These are phyloP conservation scores for Sungouiella thailandica DNA, from an alignment of 805 yeast species.

Conservation along the genomic window DNA sequence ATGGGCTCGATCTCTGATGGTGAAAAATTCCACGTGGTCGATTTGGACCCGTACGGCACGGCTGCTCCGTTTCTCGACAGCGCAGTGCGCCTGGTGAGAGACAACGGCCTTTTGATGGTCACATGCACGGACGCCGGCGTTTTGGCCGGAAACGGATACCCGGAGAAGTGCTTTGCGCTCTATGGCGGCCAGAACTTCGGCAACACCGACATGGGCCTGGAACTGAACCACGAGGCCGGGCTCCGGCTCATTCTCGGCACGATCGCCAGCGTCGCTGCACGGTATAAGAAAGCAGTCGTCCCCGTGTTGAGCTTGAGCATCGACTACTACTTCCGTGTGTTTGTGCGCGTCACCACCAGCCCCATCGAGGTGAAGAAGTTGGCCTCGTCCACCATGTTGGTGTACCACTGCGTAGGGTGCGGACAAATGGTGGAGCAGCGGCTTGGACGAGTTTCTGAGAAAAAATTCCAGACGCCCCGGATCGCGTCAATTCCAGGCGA, in stretches of 20 bases:
- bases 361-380: conserved; percentile 80
- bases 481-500: conserved; percentile 57
- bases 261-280: conserved; percentile 81
- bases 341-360: conserved; percentile 69
- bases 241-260: conserved; percentile 74
- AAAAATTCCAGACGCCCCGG: conserved; percentile 51
- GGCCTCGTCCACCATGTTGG: conserved; percentile 70
- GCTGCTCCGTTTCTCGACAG: conserved; percentile 95
- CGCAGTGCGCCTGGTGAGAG: conserved; percentile 77
- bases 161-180: conserved; percentile 91
- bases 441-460: conserved; percentile 56
- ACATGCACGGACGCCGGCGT: conserved; percentile 97
- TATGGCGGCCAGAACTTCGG: conserved; percentile 92
- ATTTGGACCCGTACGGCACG: conserved; percentile 96
- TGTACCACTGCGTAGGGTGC: conserved; percentile 86
- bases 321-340: conserved; percentile 87
- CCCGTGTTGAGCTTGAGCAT: conserved; percentile 83
- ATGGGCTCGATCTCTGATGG: conserved; percentile 50
- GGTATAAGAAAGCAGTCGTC: conserved; percentile 79
- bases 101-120: conserved; percentile 80
- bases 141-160: conserved; percentile 91
- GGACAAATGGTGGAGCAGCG: conserved; percentile 66
- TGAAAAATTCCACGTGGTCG: conserved; percentile 73
- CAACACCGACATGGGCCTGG: conserved; percentile 44
- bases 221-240: conserved; percentile 91